phyloP scores from a whole-genome alignment of 768 basidiomycete species.

The Tylopilus vinaceipallidus region DNA sequence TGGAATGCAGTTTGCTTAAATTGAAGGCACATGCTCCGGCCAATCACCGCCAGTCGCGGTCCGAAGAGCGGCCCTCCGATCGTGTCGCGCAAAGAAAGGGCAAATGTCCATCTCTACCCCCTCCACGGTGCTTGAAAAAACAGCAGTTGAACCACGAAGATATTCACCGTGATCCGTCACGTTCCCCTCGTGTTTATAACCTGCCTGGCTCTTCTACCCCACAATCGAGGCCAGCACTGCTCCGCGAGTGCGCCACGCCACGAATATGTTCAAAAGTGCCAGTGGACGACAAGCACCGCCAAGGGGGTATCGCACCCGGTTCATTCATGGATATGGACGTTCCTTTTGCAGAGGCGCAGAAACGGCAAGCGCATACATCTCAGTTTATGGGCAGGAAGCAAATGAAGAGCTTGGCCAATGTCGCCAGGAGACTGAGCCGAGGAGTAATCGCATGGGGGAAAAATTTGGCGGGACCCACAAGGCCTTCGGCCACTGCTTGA shows the following conservation, averaged over 20 bases:
- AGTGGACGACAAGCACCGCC: not conserved
- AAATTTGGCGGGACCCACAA: conserved; percentile 19
- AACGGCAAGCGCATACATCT: conserved; percentile 16
- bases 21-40: conserved; percentile 31
- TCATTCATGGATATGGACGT: conserved; percentile 37
- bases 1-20: conserved; percentile 34
- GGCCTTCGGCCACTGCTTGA: not conserved
- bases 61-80: conserved; percentile 8
- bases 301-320: conserved; percentile 6
- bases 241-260: not conserved
- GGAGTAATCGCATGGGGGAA: conserved; percentile 32
- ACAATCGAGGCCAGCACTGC: not conserved
- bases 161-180: not conserved
- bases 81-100: conserved; percentile 1
- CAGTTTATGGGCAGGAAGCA: conserved; percentile 14
- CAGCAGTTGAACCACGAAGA: conserved; percentile 10
- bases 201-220: conserved; percentile 8
- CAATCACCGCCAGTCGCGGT: conserved; percentile 23
- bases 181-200: conserved; percentile 2
- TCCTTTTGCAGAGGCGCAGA: conserved; percentile 7
- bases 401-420: conserved; percentile 19
- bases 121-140: conserved; percentile 14
- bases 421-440: conserved; percentile 27
- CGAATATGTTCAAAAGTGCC: not conserved
- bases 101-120: conserved; percentile 23